phyloP scores from a whole-genome alignment of 1,284 basidiomycete genomes.

The Cryptococcus amylolentus region DNA sequence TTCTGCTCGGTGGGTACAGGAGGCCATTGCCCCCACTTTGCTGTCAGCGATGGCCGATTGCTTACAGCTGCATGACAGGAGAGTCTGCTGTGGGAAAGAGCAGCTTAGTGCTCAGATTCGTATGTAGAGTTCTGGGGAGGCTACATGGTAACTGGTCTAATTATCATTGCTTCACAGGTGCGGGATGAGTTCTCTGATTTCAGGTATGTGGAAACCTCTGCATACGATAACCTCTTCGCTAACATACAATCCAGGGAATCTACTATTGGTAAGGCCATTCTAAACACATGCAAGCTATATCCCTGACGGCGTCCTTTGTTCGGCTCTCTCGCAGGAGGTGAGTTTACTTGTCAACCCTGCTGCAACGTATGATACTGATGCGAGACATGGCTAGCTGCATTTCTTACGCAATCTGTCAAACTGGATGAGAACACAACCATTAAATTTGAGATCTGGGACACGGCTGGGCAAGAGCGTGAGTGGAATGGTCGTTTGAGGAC shows the following conservation, averaged over 20 bases:
- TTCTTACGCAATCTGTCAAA: slow-evolving; percentile 91
- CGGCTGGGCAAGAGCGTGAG: slow-evolving; percentile 51
- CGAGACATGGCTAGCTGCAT: slow-evolving; percentile 63
- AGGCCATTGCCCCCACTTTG: slow-evolving; percentile 7
- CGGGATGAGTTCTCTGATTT: slow-evolving; percentile 97
- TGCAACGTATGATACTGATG: not conserved
- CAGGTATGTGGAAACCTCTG: slow-evolving; percentile 57
- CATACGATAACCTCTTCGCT: not conserved
- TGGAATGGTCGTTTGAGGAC: not conserved
- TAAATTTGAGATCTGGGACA: slow-evolving; percentile 96
- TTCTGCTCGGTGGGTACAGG: slow-evolving; percentile 67
- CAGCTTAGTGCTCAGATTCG: slow-evolving; percentile 89
- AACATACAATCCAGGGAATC: slow-evolving; percentile 37
- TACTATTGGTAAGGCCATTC: slow-evolving; percentile 38
- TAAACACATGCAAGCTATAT: not conserved
- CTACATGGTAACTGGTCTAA: not conserved
- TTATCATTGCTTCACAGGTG: slow-evolving; percentile 26
- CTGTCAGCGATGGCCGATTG: not conserved
- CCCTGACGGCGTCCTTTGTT: slow-evolving; percentile 14
- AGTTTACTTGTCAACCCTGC: not conserved
- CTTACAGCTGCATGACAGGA: slow-evolving; percentile 54
- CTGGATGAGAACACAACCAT: slow-evolving; percentile 85
- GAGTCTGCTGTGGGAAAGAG: slow-evolving; percentile 98
- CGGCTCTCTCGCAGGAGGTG: slow-evolving; percentile 19
- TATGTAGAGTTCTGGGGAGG: slow-evolving; percentile 51